Evolutionary conservation across 2,329 filamentous ascomycete genomes (phyloP), one percentile per base, ranked within the genome.

Genomic region (Sarocladiaceae sp.): DNA sequence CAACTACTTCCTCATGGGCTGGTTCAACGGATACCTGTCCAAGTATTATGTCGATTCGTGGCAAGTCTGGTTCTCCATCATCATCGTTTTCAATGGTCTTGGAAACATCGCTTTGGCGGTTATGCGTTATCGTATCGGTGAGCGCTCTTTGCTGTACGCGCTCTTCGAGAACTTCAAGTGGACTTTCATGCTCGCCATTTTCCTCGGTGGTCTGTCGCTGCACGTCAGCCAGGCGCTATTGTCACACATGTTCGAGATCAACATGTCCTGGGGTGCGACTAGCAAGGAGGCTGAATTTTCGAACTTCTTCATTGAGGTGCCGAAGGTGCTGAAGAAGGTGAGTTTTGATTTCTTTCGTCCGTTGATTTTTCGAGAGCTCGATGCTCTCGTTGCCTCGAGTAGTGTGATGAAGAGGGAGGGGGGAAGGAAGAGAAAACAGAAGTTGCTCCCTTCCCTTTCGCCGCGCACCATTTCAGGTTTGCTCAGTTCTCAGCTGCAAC

Each of bases 201-300:
- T 93, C 72, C 72, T 95, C 15, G 88, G 88, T 43, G 88, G 88
- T 31, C 72, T 93, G 41, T 86, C 82, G 1, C 74, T 94, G 27
- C 87, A 94, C 65, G 78, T 95, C 40, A 86, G 80, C 23, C 83
- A 90, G 60, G 88, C 88, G 1, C 70, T 95, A 26, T 65, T 93
- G 35, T 75, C 81, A 4, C 88, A 94, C 68, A 87, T 93, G 78
- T 86, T 93, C 60, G 80, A 86, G 66, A 80, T 91, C 58, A 76
- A 93, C 64, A 91, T 93, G 83, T 79, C 78, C 3, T 93, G 88
- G 88, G 87, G 87, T 42, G 81, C 87, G 1, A 94, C 88, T 0
- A 77, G 82, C 32, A 94, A 94, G 66, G 88, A 95, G 67, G 78
- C 79, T 41, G 83, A 88, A 55, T 82, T 84, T 57, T 83, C 84